Evolutionary conservation across 225 moss, liverwort and hornwort species (phyloP), one percentile per base, ranked within the genome.

Genomic region (Neckera pumila): DNA sequence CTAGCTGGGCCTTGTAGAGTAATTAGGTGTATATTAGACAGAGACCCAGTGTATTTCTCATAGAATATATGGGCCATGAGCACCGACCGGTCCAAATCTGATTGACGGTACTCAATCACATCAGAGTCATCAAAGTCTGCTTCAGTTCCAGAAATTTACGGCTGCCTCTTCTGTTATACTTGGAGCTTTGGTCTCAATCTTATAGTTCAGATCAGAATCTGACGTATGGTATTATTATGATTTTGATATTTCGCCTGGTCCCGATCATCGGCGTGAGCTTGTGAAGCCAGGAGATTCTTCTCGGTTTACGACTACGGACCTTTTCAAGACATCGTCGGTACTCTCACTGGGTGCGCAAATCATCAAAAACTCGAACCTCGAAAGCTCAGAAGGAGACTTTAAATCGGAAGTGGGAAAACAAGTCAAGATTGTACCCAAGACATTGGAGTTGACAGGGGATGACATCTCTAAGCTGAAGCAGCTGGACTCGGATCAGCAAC

Each of bases 241-340:
- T 84, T 45, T 56, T 72, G 40, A 61, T 21, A 33, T 62, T 64
- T 51, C 28, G 10, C 61, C 54, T 54, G 70, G 6, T 79, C 93
- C 93, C 20, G 89, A 87, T 63, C 93, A 91, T 58, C 90, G 83
- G 27, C 90, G 93, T 73, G 81, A 91, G 30, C 89, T 91, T 18
- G 77, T 89, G 61, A 88, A 91, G 75, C 85, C 89, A 69, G 61
- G 87, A 40, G 27, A 85, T 21, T 47, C 57, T 14, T 86, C 86
- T 3, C 40, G 8, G 8, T 20, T 25, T 21, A 80, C 9, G 17
- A n/a, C 43, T 40, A 18, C 11, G 79, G 38, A 91, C 65, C 72
- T 90, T 70, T 84, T 91, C 60, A 43, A 36, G 4, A 11, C 81
- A 5, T 38, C 58, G 17, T 22, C 45, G 25, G 34, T 86, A 27